phyloP scores from a whole-genome alignment of 305 asterid genomes.

The Stenogyne calaminthoides region DNA sequence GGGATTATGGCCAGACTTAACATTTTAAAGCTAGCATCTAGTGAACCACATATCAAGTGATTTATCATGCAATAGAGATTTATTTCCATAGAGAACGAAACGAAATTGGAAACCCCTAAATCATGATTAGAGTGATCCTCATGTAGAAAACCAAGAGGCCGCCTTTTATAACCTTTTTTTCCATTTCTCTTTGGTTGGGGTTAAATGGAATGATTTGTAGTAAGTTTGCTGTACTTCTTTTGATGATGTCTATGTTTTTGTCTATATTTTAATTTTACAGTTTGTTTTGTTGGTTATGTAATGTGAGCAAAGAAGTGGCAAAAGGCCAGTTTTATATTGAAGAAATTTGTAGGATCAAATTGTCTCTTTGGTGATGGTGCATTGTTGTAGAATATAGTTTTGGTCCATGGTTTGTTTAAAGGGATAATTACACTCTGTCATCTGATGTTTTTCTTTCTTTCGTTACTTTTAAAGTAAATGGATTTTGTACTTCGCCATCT shows the following conservation, averaged over 20 bases:
- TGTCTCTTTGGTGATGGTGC: not conserved
- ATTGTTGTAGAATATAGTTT: not conserved
- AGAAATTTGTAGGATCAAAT: slow-evolving; percentile 2
- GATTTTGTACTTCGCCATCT: not conserved
- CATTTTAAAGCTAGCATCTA: slow-evolving; percentile 28
- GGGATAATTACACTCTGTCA: not conserved
- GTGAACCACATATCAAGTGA: slow-evolving; percentile 23
- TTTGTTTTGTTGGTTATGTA: slow-evolving; percentile 2
- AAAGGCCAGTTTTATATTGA: not conserved
- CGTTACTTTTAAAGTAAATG: not conserved
- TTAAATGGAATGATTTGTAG: slow-evolving; percentile 21
- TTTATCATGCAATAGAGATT: slow-evolving; percentile 18
- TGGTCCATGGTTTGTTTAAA: not conserved
- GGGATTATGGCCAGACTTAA: slow-evolving; percentile 8
- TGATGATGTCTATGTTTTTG: slow-evolving; percentile 3
- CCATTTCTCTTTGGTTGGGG: too few species aligned
- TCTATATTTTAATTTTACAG: not conserved
- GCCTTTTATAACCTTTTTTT: slow-evolving; percentile 9
- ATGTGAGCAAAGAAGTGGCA: slow-evolving; percentile 13
- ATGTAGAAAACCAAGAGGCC: slow-evolving; percentile 13
- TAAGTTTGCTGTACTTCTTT: slow-evolving; percentile 27
- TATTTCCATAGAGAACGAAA: slow-evolving; percentile 21
- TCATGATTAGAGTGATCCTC: slow-evolving; percentile 6
- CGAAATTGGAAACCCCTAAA: not conserved
- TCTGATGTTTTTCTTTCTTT: not conserved